Evolutionary conservation across 176 grass and related monocot species (phyloP), one percentile per base, ranked within the genome.

Genomic region (Aegilops speltoides): DNA sequence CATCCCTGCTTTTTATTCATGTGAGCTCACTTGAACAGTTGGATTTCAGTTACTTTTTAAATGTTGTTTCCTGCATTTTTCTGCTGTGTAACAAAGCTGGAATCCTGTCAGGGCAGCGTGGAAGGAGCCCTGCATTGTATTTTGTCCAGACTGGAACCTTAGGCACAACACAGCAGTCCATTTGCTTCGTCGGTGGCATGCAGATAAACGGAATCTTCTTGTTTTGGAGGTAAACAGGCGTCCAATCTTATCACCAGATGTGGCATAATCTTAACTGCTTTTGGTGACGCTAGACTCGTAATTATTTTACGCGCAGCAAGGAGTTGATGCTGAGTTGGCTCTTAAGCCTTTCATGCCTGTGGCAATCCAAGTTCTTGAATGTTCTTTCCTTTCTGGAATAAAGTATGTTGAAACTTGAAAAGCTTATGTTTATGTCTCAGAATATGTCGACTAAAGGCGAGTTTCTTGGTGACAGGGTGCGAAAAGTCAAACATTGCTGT

Each of bases 331-430:
- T 77, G 93, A 95, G 80, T 45, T 98, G 81, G 74, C 76, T 81
- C 82, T 98, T 74, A 84, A 89, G 79, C 92, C 93, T 86, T 98
- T 94, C 78, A 93, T 76, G 80, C 90, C 90, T 5, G 20, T 85
- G 84, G 79, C 87, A 62, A 94, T 94, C 13, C 91, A 91, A 73
- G 92, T 98, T 64, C 96, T 98, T 3, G 90, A 95, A 62, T 98
- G 93, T 80, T 94, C 93, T 78, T 95, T 98, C 76, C 91, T 98
- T 83, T 98, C 96, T 86, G 96, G 96, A 77, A 76, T 98, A 29
- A 90, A 88, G 96, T 98, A 84, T 16, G 85, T 40, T 56, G 26
- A 8, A 75, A 81, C 4, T 50, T 81, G n/a, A 75, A 85, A 84
- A 77, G 28, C 13, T 69, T 81, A 10, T 34, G 32, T 45, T 82